A percentile compares a stretch with the other conserved stretches of the same genome.
Evolutionary conservation across 2,329 filamentous ascomycete species (phyloP).

Genomic region (Trichoderma cornu-damae): DNA sequence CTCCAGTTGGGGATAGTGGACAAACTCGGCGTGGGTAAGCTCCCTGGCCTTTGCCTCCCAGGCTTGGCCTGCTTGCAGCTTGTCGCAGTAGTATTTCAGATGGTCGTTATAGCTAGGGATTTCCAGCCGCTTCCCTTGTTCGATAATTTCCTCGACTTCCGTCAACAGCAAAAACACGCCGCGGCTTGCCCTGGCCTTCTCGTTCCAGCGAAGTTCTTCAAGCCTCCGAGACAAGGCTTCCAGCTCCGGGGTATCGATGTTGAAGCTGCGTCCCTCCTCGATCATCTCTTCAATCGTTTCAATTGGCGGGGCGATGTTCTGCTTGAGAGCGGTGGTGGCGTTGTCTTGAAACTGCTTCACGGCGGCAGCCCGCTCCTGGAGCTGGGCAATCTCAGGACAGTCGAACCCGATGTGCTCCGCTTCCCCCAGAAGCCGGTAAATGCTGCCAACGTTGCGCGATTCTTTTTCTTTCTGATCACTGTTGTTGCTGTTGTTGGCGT

Average conservation of each 20-base stretch:
- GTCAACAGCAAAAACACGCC: conserved; percentile 64
- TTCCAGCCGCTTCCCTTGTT: conserved; percentile 69
- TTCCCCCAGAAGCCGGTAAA: conserved; percentile 75
- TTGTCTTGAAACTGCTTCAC: conserved; percentile 80
- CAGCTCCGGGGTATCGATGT: conserved; percentile 85
- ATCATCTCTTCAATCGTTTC: conserved; percentile 82
- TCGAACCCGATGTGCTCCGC: conserved; percentile 89
- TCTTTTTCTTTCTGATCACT: conserved; percentile 67
- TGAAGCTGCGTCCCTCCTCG: conserved; percentile 84
- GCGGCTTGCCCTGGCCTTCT: conserved; percentile 63
- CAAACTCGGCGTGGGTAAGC: conserved; percentile 81
- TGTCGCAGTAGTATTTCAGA: conserved; percentile 68
- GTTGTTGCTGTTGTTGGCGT: conserved; percentile 46
- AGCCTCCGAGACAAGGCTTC: conserved; percentile 75
- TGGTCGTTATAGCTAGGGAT: conserved; percentile 78
- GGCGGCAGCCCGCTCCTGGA: conserved; percentile 78
- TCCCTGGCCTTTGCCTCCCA: conserved; percentile 95
- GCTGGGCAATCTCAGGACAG: conserved; percentile 79
- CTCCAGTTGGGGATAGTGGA: conserved; percentile 93
- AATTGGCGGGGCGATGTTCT: conserved; percentile 57
- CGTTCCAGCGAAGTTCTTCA: conserved; percentile 83
- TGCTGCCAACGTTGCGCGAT: conserved; percentile 81
- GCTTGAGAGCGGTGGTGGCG: conserved; percentile 64
- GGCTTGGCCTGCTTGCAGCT: conserved; percentile 68
- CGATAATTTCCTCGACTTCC: conserved; percentile 74